Base-by-base conservation (phyloP, 2,329 filamentous ascomycete species). In the Emmonsiellopsis sp. region DNA sequence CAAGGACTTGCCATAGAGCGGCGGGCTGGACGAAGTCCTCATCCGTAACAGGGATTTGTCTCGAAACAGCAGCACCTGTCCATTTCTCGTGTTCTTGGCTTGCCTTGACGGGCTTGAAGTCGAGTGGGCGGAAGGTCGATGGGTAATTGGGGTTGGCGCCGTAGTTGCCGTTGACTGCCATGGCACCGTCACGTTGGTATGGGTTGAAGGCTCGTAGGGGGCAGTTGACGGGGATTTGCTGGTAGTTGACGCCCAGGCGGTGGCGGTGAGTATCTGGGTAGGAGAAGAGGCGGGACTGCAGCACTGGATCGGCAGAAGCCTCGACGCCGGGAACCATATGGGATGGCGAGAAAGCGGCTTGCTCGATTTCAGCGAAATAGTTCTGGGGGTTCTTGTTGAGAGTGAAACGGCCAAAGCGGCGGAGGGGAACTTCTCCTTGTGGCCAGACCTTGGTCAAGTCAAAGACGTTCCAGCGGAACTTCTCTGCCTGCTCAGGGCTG, bases 371-470 rank as follows among this genome's bases (percentile, higher is more conserved):
- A 46, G 78, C 75, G 61, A 86, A 86, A 71, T 86, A 87, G 68
- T 87, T 86, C 52, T 78, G 68, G 1, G 77, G 73, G 63, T 86
- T 87, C 65, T 76, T 74, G 69, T 85, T 85, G 27, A 87, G 75
- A 0, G 79, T 84, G 55, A 87, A 68, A 55, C 77, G 77, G 48
- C 83, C 84, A 52, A 87, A 74, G 45, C 73, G 77, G 14, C 80
- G 74, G 10, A 85, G 71, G 2, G 84, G 84, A 32, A 83, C 80
- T 46, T 84, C 76, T 21, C 67, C 71, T 55, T 85, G 80, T 2
- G 83, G 83, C 83, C 83, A 86, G 60, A 84, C 77, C 68, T 86
- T 85, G 49, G 84, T 87, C 57, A 85, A 70, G 62, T 87, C 85
- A 56, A 88, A 85, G 56, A 86, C 72, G 66, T 83, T 84, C 73